phyloP scores from a whole-genome alignment of 2,329 filamentous ascomycete species.

The Coniella vitis region DNA sequence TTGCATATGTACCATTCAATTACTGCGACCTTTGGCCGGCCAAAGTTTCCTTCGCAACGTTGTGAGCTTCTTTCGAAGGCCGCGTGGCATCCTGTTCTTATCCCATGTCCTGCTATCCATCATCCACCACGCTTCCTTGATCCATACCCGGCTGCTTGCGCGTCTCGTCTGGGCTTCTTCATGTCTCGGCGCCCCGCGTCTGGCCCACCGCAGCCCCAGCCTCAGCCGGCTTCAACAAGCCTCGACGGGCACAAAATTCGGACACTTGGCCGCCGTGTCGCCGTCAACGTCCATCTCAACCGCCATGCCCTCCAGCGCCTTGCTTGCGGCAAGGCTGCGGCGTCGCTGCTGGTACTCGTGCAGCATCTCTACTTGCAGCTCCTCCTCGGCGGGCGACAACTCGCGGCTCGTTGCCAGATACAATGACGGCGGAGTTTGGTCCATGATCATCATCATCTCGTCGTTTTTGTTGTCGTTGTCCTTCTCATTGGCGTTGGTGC shows the following conservation, averaged over 20 bases:
- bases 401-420: not conserved
- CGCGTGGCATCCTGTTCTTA: too few relatives aligned
- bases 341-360: not conserved
- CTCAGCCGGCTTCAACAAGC: not conserved
- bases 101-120: too few relatives aligned
- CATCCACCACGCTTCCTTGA: too few relatives aligned
- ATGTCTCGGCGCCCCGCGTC: too few relatives aligned
- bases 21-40: too few relatives aligned
- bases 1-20: too few relatives aligned
- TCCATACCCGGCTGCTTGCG: too few relatives aligned
- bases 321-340: not conserved
- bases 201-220: not conserved
- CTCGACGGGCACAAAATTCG: not conserved
- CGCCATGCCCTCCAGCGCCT: not conserved
- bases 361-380: constrained; percentile 3
- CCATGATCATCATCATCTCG: not conserved
- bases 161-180: too few relatives aligned
- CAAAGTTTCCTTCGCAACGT: too few relatives aligned
- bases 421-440: not conserved
- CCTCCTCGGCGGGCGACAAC: constrained; percentile 1
- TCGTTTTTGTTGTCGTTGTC: not conserved
- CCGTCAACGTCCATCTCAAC: not conserved
- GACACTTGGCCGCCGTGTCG: not conserved
- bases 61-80: too few relatives aligned
- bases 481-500: too few relatives aligned